A percentile compares a stretch with the other conserved stretches of the same genome.
phyloP scores from a whole-genome alignment of 768 basidiomycete species.

The Calvatia gigantea region DNA sequence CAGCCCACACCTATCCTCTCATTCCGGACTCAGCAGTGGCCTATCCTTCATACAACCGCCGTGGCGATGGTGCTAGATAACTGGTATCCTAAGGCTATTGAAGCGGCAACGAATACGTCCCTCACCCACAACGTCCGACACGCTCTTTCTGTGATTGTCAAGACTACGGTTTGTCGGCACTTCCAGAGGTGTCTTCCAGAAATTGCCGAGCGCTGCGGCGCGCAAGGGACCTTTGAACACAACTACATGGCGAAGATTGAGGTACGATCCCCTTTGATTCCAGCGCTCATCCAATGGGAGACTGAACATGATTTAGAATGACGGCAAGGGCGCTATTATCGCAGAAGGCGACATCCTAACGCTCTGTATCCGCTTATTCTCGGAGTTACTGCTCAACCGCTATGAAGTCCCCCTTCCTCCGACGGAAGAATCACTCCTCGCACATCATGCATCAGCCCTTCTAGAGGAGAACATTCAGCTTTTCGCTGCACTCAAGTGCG shows the following conservation, averaged over 20 bases:
- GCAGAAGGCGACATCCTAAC: constrained; percentile 54
- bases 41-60: constrained; percentile 50
- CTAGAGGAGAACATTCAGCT: constrained; percentile 44
- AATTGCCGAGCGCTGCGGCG: constrained; percentile 63
- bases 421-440: constrained; percentile 47
- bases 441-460: constrained; percentile 43
- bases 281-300: constrained; percentile 6
- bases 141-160: constrained; percentile 52
- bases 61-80: constrained; percentile 48
- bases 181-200: constrained; percentile 47
- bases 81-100: constrained; percentile 38
- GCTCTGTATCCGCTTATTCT: constrained; percentile 51
- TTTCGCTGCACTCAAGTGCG: constrained; percentile 30
- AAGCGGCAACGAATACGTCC: constrained; percentile 33
- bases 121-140: constrained; percentile 48
- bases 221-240: constrained; percentile 62
- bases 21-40: constrained; percentile 66
- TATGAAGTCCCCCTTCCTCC: constrained; percentile 50
- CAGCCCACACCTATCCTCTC: constrained; percentile 49
- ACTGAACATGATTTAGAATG: constrained; percentile 29
- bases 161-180: constrained; percentile 52
- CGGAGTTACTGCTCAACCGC: constrained; percentile 55
- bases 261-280: constrained; percentile 26
- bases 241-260: constrained; percentile 57
- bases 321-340: constrained; percentile 56